phyloP scores from a whole-genome alignment of 2,329 filamentous ascomycete genomes.

The Chlorencoelia australis region DNA sequence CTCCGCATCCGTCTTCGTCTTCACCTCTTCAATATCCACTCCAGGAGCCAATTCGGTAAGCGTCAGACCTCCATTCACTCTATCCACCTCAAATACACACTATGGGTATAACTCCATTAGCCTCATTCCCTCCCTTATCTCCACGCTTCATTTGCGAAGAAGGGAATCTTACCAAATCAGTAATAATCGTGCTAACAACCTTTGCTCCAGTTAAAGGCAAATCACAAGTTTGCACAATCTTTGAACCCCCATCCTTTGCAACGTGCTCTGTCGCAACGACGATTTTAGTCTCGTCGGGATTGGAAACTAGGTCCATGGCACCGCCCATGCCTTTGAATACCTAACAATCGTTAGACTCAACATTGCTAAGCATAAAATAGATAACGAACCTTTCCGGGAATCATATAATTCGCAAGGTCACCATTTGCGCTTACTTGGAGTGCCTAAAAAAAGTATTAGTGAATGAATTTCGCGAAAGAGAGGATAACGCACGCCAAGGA shows the following conservation, averaged over 20 bases:
- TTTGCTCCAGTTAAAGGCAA: conserved; percentile 55
- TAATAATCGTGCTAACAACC: conserved; percentile 62
- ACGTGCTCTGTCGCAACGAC: conserved; percentile 61
- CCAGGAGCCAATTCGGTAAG: conserved; percentile 63
- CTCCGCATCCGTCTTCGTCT: conserved; percentile 57
- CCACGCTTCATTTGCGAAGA: no score
- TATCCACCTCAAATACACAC: conserved; percentile 63
- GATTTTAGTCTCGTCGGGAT: conserved; percentile 61
- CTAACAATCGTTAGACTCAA: neutral
- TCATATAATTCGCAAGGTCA: conserved; percentile 82
- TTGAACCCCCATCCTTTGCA: conserved; percentile 55
- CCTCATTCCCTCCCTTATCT: no score
- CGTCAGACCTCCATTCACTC: conserved; percentile 49
- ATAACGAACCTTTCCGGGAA: conserved; percentile 63
- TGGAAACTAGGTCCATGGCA: conserved; percentile 62
- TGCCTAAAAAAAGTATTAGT: conserved; percentile 17
- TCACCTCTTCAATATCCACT: conserved; percentile 57
- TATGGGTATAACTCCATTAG: conserved; percentile 23
- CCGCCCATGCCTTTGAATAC: conserved; percentile 74
- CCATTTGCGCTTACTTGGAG: conserved; percentile 64
- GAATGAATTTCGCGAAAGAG: neutral
- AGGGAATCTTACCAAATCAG: conserved; percentile 50
- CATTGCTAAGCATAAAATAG: neutral
- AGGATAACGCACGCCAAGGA: conserved; percentile 45
- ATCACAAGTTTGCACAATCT: conserved; percentile 54